phyloP scores from a whole-genome alignment of 805 yeast species.

The Teunomyces panamensis region DNA sequence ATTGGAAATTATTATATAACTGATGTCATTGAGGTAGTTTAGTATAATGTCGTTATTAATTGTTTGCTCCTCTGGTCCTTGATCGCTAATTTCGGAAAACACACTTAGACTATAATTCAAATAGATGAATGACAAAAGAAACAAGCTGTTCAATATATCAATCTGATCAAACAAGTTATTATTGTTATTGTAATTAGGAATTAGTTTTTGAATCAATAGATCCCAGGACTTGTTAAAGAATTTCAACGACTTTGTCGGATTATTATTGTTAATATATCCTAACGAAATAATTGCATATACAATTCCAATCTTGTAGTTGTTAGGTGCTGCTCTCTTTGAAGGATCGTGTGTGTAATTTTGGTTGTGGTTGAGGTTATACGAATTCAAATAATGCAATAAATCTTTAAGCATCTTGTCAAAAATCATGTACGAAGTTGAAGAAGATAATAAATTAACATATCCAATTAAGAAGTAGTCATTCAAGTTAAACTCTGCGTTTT shows the following conservation, averaged over 20 bases:
- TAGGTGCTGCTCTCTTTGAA: constrained; percentile 13
- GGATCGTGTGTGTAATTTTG: constrained; percentile 2
- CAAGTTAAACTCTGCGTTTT: constrained; percentile 11
- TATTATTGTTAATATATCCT: constrained; percentile 32
- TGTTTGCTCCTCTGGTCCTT: constrained; percentile 12
- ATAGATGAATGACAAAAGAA: constrained; percentile 42
- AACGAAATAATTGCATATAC: constrained; percentile 45
- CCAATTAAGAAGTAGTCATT: constrained; percentile 34
- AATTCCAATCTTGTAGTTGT: constrained; percentile 36
- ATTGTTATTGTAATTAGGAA: constrained; percentile 32
- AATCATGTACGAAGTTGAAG: constrained; percentile 11
- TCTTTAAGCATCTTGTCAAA: constrained; percentile 20
- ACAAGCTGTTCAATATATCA: constrained; percentile 46
- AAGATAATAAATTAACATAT: constrained; percentile 18
- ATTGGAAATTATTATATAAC: constrained; percentile 40
- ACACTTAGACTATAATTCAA: constrained; percentile 36
- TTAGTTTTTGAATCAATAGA: constrained; percentile 30
- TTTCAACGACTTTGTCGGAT: constrained; percentile 29
- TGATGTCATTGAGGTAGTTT: constrained; percentile 48
- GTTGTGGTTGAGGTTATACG: constrained; percentile 11
- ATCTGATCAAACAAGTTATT: constrained; percentile 26
- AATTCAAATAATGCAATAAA: constrained; percentile 20
- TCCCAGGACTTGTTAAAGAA: constrained; percentile 47
- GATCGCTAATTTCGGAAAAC: constrained; percentile 6
- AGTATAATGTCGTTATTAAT: constrained; percentile 47